A percentile compares a stretch with the other conserved stretches of the same genome.
Evolutionary conservation across 75 land plant species (phyloP).

Genomic region (Picea sitchensis): DNA sequence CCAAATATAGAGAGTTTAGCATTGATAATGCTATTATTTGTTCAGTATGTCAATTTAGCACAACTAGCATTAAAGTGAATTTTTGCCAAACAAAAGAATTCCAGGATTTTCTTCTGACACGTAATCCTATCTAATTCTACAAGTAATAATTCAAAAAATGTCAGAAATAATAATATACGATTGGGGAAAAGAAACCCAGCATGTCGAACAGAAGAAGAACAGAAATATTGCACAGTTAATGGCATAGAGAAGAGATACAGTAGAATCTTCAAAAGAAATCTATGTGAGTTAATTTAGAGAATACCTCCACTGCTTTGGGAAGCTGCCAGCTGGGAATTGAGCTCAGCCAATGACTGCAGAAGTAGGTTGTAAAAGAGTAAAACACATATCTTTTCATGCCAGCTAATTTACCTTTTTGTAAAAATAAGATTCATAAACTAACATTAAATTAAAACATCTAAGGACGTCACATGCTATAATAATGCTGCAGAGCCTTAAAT

Average conservation of each 20-base stretch:
- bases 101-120: background rate
- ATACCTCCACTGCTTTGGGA: slow-evolving; percentile 93
- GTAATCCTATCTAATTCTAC: background rate
- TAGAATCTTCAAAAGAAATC: background rate
- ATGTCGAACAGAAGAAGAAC: background rate
- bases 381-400: background rate
- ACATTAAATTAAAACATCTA: no score
- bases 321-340: slow-evolving; percentile 67
- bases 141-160: background rate
- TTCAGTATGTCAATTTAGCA: background rate
- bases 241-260: background rate
- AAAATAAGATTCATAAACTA: background rate
- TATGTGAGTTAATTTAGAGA: background rate
- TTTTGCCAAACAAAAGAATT: background rate
- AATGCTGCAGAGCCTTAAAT: background rate
- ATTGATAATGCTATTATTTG: background rate
- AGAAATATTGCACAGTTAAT: background rate
- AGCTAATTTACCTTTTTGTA: background rate
- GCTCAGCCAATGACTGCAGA: slow-evolving; percentile 87
- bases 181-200: background rate
- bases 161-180: background rate
- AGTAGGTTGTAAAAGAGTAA: background rate
- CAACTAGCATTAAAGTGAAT: background rate
- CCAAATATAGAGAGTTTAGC: background rate
- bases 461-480: background rate